Conservation (phyloP, 495 filamentous ascomycete genomes). For the Cercophora scortea region DNA sequence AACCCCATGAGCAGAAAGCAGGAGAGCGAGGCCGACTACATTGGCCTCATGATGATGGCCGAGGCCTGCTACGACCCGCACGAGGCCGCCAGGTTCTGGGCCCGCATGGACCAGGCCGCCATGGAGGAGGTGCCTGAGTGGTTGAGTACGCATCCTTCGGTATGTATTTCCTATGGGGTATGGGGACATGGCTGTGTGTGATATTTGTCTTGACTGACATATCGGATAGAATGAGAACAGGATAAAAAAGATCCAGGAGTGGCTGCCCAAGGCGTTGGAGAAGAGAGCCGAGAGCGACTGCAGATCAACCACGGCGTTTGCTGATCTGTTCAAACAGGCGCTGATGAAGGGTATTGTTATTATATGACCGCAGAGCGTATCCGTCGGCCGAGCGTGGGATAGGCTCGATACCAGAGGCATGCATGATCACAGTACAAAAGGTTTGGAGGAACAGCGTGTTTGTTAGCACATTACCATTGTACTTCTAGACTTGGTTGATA, state of each 20-base stretch:
- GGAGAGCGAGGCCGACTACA: slow-evolving; percentile 72
- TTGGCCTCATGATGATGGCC: slow-evolving; percentile 67
- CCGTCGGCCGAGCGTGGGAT: neutral
- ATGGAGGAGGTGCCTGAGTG: slow-evolving; percentile 59
- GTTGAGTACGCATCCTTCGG: slow-evolving; percentile 79
- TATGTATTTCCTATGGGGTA: slow-evolving; percentile 25
- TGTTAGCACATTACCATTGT: too few species aligned
- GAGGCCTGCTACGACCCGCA: slow-evolving; percentile 60
- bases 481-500: too few species aligned
- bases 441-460: too few species aligned
- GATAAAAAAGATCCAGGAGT: slow-evolving; percentile 61
- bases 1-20: slow-evolving; percentile 62
- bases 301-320: slow-evolving; percentile 26
- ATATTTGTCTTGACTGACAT: slow-evolving; percentile 1
- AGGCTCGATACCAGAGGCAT: neutral
- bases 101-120: slow-evolving; percentile 59
- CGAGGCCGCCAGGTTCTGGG: slow-evolving; percentile 68
- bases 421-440: neutral
- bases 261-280: slow-evolving; percentile 51
- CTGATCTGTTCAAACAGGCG: slow-evolving; percentile 28
- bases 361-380: neutral
- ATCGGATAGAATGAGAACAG: slow-evolving; percentile 52
- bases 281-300: slow-evolving; percentile 48
- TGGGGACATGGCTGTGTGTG: neutral
- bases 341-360: slow-evolving; percentile 14